Evolutionary conservation across 2,329 filamentous ascomycete species (phyloP), one percentile per base, ranked within the genome.

Genomic region (Colletotrichum horii): DNA sequence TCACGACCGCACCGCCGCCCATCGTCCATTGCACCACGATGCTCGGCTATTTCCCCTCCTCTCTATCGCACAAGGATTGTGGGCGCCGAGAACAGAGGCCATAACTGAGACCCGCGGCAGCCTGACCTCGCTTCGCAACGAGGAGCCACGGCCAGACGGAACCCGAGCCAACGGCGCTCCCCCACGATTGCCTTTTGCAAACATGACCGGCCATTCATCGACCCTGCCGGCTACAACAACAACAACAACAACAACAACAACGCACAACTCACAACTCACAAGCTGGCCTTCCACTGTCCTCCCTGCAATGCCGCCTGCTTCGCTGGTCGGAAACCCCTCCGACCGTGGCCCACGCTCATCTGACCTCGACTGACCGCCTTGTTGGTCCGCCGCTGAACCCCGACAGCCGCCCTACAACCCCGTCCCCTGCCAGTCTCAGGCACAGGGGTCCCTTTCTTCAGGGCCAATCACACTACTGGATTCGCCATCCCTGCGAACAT

Each of bases 311-410:
- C 62, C 38, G 69, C 73, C 64, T 52, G 26, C 32, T 34, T 55
- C 28, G 56, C 58, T 43, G 64, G 64, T 32, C 70, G 62, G 30
- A 68, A 64, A 32, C 64, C 64, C 70, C 70, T 75, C 70, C 58
- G 70, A 24, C 70, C 70, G 36, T 58, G 61, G 56, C 38, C 38
- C 38, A 48, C 38, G 73, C 70, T 73, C 73, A 73, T 75, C 73
- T 75, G 73, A 75, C 64, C 73, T 75, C 56, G 48, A 73, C 70
- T 73, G 73, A 75, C 73, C 73, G 70, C 73, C 73, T 73, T 71
- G 43, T 62, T 65, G 56, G 55, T 62, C 26, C 69, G 58, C 19
- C 67, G 24, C 67, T 62, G 43, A 34, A 56, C 73, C 69, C 66
- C 73, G 56, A 64, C 70, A 75, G 64, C 73, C 73, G 73, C 73